These are phyloP conservation scores for Epichloe uncinata DNA, from an alignment of 2,329 filamentous ascomycete species.

Conservation along the genomic window DNA sequence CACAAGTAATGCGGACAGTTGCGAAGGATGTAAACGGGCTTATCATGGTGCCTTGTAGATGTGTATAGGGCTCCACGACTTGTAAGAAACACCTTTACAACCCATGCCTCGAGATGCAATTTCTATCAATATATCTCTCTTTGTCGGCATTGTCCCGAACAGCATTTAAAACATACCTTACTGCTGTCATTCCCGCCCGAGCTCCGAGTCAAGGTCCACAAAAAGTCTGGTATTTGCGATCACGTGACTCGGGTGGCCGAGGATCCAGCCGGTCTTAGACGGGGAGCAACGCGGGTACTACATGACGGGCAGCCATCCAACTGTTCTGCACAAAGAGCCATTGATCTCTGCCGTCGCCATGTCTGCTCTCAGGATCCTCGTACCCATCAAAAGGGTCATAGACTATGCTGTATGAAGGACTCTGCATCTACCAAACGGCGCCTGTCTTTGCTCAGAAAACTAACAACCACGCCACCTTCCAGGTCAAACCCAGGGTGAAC, in stretches of 20 bases:
- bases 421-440: background rate
- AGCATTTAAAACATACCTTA: no score
- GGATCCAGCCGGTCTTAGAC: slow-evolving; percentile 32
- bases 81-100: background rate
- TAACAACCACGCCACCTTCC: background rate
- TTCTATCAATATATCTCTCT: no score
- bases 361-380: slow-evolving; percentile 60
- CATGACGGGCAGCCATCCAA: background rate
- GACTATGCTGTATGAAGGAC: slow-evolving; percentile 58
- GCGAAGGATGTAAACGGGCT: background rate
- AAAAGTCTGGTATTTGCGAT: slow-evolving; percentile 4
- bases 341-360: slow-evolving; percentile 23
- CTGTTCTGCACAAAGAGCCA: background rate
- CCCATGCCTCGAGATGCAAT: background rate
- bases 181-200: background rate
- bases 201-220: background rate
- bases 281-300: slow-evolving; percentile 16
- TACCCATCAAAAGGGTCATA: slow-evolving; percentile 74
- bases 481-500: slow-evolving; percentile 60
- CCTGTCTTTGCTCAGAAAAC: background rate
- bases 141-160: no score
- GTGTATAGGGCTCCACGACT: background rate
- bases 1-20: background rate
- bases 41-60: background rate
- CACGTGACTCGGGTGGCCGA: slow-evolving; percentile 26